Evolutionary conservation across 1,139 yeast species (phyloP).

Genomic region (Magnusiomyces paraingens): DNA sequence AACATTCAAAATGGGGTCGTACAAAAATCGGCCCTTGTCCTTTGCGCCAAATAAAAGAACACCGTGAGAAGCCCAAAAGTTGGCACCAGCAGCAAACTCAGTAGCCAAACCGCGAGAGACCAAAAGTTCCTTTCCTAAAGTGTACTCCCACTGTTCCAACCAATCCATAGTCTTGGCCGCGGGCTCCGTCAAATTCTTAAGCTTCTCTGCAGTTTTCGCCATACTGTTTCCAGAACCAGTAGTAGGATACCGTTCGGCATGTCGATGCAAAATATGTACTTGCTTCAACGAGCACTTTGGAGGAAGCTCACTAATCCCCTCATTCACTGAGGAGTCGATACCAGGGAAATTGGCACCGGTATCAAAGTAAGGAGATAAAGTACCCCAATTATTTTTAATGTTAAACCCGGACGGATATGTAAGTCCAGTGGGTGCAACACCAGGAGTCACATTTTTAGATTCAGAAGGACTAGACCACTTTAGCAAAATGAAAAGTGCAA

Average conservation of each 20-base stretch:
- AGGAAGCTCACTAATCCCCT: slow-evolving; percentile 29
- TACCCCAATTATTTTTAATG: slow-evolving; percentile 39
- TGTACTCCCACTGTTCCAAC: slow-evolving; percentile 34
- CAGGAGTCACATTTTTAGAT: slow-evolving; percentile 29
- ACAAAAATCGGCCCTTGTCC: slow-evolving; percentile 21
- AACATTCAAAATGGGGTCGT: slow-evolving; percentile 26
- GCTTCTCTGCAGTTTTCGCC: slow-evolving; percentile 27
- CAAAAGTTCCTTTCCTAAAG: slow-evolving; percentile 33
- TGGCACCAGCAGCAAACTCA: slow-evolving; percentile 35
- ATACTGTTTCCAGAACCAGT: slow-evolving; percentile 25
- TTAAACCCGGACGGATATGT: slow-evolving; percentile 35
- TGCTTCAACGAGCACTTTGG: slow-evolving; percentile 29
- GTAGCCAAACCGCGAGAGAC: slow-evolving; percentile 37
- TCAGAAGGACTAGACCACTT: slow-evolving; percentile 21
- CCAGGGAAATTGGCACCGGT: slow-evolving; percentile 34
- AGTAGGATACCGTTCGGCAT: slow-evolving; percentile 39
- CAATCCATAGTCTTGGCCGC: slow-evolving; percentile 28
- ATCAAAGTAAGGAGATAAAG: slow-evolving; percentile 38
- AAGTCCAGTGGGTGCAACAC: slow-evolving; percentile 38
- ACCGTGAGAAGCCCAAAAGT: slow-evolving; percentile 40
- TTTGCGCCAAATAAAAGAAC: slow-evolving; percentile 32
- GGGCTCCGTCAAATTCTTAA: slow-evolving; percentile 27
- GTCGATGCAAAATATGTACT: slow-evolving; percentile 39
- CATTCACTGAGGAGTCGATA: slow-evolving; percentile 22
- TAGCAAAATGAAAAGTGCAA: slow-evolving; percentile 24